Evolutionary conservation across 2,329 filamentous ascomycete genomes (phyloP), one percentile per base, ranked within the genome.

Genomic region (Cercospora brassicicola): DNA sequence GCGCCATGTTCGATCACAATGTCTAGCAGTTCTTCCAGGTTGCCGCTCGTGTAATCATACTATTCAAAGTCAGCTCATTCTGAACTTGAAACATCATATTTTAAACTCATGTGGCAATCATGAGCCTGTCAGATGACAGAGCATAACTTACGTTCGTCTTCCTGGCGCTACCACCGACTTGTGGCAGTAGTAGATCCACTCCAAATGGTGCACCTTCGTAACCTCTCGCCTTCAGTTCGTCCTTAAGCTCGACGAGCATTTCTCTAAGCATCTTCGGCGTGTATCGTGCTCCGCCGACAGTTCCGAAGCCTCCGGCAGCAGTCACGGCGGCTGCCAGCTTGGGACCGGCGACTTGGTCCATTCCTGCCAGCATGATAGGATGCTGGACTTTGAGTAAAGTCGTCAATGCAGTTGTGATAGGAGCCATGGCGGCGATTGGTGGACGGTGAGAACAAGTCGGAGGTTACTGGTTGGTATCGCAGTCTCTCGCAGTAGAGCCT

Each of bases 41-140:
- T 97, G 80, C 94, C 94, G 86, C 98, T 97, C 76, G 94, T 98
- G 85, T 98, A 98, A 83, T 98, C 94, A 82, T 97, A 96, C 67
- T 72, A 48, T 18, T 23, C 10, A 33, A 42, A 69, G 48, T 63
- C 30, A 63, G 55, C 64, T 26, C 10, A 31, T 26, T 42, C 33
- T 26, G 48, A 53, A 5, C 3, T 53, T 13, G 20, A 2, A 53
- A 13, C 2, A n/a, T 42, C 36, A 42, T 3, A n/a, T n/a, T 6
- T 9, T 42, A 15, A 9, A 23, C 18, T 18, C 18, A 48, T 1
- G 13, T 18, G 10, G 4, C 9, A 13, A 23, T 48, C 18, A 23
- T 6, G 45, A 5, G 45, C 45, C 23, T 28, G 13, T 13, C 23
- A 9, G 13, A 28, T 2, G 23, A 28, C 1, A 30, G 10, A 28